Conservation (phyloP, 345 rosid species). For the Geranium rotundifolium region DNA sequence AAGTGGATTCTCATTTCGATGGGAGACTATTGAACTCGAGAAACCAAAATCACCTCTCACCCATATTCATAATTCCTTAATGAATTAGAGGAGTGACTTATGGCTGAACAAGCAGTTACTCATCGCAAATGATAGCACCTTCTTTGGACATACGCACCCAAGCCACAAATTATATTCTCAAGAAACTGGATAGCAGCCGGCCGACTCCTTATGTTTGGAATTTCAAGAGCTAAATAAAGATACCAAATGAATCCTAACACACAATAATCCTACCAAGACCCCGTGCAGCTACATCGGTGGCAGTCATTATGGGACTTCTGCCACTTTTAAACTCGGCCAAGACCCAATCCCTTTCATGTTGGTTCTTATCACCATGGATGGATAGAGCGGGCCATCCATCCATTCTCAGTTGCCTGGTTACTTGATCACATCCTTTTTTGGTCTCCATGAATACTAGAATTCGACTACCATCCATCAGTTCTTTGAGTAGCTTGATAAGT, state of each 20-base stretch:
- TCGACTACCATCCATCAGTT: slow-evolving; percentile 76
- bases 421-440: slow-evolving; percentile 91
- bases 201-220: slow-evolving; percentile 53
- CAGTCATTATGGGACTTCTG: slow-evolving; percentile 88
- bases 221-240: slow-evolving; percentile 27
- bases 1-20: slow-evolving; percentile 7
- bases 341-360: slow-evolving; percentile 92
- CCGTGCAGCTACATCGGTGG: slow-evolving; percentile 98
- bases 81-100: slow-evolving; percentile 3
- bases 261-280: slow-evolving; percentile 96
- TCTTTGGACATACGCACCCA: slow-evolving; percentile 26
- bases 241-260: slow-evolving; percentile 41
- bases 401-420: slow-evolving; percentile 91
- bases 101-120: not conserved
- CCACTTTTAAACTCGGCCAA: slow-evolving; percentile 91
- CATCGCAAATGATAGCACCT: slow-evolving; percentile 14
- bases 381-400: slow-evolving; percentile 99
- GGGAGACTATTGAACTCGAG: slow-evolving; percentile 13
- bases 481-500: slow-evolving; percentile 61
- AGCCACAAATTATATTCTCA: slow-evolving; percentile 44
- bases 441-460: slow-evolving; percentile 84
- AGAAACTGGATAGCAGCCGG: slow-evolving; percentile 93
- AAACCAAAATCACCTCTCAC: slow-evolving; percentile 22
- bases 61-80: slow-evolving; percentile 18
- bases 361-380: slow-evolving; percentile 96